Base-by-base conservation (phyloP, 768 basidiomycete species). In the Leccinum pellstonianum region DNA sequence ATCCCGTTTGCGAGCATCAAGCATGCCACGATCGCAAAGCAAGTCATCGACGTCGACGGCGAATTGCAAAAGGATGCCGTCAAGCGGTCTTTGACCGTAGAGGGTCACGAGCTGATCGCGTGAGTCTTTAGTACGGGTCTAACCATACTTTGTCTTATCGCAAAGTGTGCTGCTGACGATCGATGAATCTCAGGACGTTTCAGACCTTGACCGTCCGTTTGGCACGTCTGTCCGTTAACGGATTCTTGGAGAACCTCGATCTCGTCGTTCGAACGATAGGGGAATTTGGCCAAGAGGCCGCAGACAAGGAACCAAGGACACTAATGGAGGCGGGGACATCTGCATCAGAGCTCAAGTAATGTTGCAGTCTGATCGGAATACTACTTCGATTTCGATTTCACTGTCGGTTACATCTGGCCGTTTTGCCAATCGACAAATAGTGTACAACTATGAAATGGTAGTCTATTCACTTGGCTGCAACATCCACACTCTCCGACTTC, bases 201-300 rank as follows among this genome's bases (percentile, higher is more conserved):
- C 81, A 80, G 23, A 91, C 90, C 1, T 76, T 92, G 56, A 97
- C 94, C 0, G 79, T 95, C 60, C 86, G 95, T 37, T 77, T 96
- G n/a, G 87, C 92, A 3, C 84, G 95, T 57, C 79, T 97, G 52
- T 84, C 88, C 0, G 80, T 90, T 52, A 97, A 97, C 66, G 87
- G 86, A 14, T 95, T 91, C 75, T 79, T 97, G 51, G 94, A 96
- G 70, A 95, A 94, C 66, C 81, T 94, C 33, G 92, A 95, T 69
- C 80, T 97, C 37, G 84, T 95, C 52, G 81, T 88, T 12, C 86
- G 91, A 43, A 95, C 93, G 19, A 79, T 97, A 61, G 83, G 84
- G 51, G 86, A 87, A 62, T 96, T 95, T 72, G 87, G 86, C 11
- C 84, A 87, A 56, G 84, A 87, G 58, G 86, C 88, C 17, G 17